These are phyloP conservation scores for Calonectria naviculata DNA, from an alignment of 2,329 filamentous ascomycete genomes.

Conservation along the genomic window DNA sequence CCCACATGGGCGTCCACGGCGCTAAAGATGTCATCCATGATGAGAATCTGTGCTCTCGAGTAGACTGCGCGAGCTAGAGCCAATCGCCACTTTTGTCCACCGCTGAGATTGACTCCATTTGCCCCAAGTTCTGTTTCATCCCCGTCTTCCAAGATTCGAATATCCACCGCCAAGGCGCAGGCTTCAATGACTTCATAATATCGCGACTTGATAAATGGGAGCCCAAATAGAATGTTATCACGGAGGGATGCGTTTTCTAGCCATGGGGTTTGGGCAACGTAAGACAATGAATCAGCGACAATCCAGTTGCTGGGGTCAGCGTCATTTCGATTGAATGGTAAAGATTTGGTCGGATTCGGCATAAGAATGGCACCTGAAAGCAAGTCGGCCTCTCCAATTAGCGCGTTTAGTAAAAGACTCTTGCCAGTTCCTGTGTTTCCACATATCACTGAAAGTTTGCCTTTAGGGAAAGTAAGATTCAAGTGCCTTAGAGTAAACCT, in stretches of 20 bases:
- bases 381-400: slow-evolving; percentile 81
- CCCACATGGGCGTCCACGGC: slow-evolving; percentile 86
- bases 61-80: slow-evolving; percentile 85
- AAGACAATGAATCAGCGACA: slow-evolving; percentile 76
- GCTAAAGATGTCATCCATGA: slow-evolving; percentile 88
- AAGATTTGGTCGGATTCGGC: slow-evolving; percentile 63
- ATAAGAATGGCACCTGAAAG: slow-evolving; percentile 71
- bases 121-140: slow-evolving; percentile 85
- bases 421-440: no score
- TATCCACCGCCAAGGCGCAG: slow-evolving; percentile 80
- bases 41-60: slow-evolving; percentile 78
- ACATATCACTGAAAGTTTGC: no score
- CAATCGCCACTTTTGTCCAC: slow-evolving; percentile 86
- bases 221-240: slow-evolving; percentile 82
- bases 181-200: slow-evolving; percentile 78
- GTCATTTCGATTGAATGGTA: slow-evolving; percentile 63
- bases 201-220: slow-evolving; percentile 76
- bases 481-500: no score
- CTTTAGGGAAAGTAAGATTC: no score
- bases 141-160: slow-evolving; percentile 80
- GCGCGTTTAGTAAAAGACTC: no score
- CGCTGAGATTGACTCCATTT: slow-evolving; percentile 86
- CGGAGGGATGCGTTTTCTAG: slow-evolving; percentile 84
- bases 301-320: slow-evolving; percentile 75
- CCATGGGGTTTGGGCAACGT: slow-evolving; percentile 85